A percentile compares a stretch with the other conserved stretches of the same genome.
phyloP scores from a whole-genome alignment of 1,284 basidiomycete genomes.

The Cryptococcus neoformans region DNA sequence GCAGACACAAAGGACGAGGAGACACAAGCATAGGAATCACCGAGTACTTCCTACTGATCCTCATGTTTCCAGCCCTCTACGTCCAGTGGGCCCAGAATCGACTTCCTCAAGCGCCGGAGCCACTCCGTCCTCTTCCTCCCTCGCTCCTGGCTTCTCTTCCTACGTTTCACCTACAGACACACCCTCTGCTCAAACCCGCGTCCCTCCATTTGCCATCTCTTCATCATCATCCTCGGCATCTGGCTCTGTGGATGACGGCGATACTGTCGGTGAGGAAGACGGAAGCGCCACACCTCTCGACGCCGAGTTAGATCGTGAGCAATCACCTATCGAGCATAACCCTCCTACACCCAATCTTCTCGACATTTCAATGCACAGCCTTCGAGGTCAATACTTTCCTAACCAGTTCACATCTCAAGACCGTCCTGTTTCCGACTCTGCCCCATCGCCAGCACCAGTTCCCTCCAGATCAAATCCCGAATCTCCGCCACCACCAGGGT shows the following conservation, averaged over 20 bases:
- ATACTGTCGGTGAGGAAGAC: not conserved
- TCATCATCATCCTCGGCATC: not conserved
- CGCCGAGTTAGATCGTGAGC: slow-evolving; percentile 8
- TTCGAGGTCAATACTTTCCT: slow-evolving; percentile 37
- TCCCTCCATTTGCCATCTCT: slow-evolving; percentile 22
- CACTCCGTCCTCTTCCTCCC: too few species aligned
- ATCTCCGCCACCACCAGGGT: slow-evolving; percentile 42
- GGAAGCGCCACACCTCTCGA: slow-evolving; percentile 3
- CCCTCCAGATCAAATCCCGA: not conserved
- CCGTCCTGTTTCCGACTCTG: not conserved
- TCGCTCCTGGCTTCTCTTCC: slow-evolving; percentile 15
- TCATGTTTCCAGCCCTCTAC: slow-evolving; percentile 34
- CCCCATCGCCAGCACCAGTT: not conserved
- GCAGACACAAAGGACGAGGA: slow-evolving; percentile 1
- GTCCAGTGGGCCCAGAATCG: slow-evolving; percentile 27
- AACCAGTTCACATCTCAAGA: not conserved
- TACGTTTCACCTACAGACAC: slow-evolving; percentile 49
- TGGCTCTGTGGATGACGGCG: not conserved
- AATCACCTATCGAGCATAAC: slow-evolving; percentile 49
- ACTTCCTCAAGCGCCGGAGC: too few species aligned
- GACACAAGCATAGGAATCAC: slow-evolving; percentile 13
- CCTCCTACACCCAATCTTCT: slow-evolving; percentile 56
- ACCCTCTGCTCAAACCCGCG: slow-evolving; percentile 32
- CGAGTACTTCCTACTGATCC: slow-evolving; percentile 23
- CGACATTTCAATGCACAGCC: slow-evolving; percentile 54